phyloP scores from a whole-genome alignment of 2,329 filamentous ascomycete genomes.

The Atkinsonella hypoxylon region DNA sequence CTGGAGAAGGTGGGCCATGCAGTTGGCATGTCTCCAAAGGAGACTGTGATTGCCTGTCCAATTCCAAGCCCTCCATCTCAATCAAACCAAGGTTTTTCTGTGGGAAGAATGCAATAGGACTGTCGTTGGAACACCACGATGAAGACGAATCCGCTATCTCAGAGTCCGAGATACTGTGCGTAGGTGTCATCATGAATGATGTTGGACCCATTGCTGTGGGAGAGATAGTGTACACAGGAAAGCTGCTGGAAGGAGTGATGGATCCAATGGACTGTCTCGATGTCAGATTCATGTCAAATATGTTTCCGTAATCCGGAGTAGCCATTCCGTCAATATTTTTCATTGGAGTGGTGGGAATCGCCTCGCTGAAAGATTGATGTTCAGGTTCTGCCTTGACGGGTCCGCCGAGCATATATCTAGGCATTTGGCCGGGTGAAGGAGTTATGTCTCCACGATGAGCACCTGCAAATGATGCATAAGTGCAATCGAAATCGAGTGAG shows the following conservation, averaged over 20 bases:
- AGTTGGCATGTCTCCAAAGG: constrained; percentile 20
- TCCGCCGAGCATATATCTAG: constrained; percentile 23
- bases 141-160: constrained; percentile 25
- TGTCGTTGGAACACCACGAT: constrained; percentile 29
- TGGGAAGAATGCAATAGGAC: constrained; percentile 29
- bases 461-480: constrained; percentile 15
- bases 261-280: constrained; percentile 23
- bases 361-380: constrained; percentile 19
- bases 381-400: constrained; percentile 23
- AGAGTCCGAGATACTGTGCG: constrained; percentile 26
- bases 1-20: constrained; percentile 21
- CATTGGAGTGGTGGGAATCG: constrained; percentile 24
- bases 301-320: constrained; percentile 26
- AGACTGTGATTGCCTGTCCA: constrained; percentile 25
- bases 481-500: constrained; percentile 25
- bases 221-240: constrained; percentile 24
- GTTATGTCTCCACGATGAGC: constrained; percentile 22
- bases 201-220: constrained; percentile 20
- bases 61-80: constrained; percentile 22
- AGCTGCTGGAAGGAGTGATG: constrained; percentile 24
- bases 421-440: constrained; percentile 21
- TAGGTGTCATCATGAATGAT: constrained; percentile 28
- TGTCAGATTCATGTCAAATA: constrained; percentile 25
- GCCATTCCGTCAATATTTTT: constrained; percentile 22
- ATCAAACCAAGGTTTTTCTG: constrained; percentile 18